Base-by-base conservation (phyloP, 2,329 filamentous ascomycete genomes). In the Fusarium sp. region DNA sequence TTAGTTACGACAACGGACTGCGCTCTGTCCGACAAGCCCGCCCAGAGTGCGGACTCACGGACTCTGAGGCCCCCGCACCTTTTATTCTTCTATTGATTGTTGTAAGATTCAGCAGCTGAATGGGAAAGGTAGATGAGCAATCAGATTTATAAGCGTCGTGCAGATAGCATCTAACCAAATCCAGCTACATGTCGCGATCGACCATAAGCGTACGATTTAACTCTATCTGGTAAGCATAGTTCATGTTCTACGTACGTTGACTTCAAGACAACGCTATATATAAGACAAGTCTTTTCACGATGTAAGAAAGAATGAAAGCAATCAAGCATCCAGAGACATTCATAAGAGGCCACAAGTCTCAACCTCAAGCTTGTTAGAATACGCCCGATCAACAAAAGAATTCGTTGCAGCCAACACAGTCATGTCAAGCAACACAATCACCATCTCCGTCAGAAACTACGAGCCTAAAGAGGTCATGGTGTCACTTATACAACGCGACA, bases 401-500 rank as follows among this genome's bases (percentile, higher is more conserved):
- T 21, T 19, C 19, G 38, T 19, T 22, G 38, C n/a, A 40, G 10
- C 39, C 19, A 22, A 8, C 15, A 17, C 19, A 28, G 10, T 9
- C 10, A 44, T 53, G 28, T n/a, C 50, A 7, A 44, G 22, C n/a
- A 53, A 21, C 19, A 5, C n/a, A 33, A 53, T 53, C 28, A 36
- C 2, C 3, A 5, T 36, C 38, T 34, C 28, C 14, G 11, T 44
- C 1, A 15, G 28, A 13, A 53, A 31, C 15, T 26, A 11, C 6
- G 50, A 53, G 6, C 24, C 50, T 15, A 53, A 53, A 5, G 50
- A 36, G 19, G 28, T 26, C 39, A 53, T 53, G 28, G 4, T 36
- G 21, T 36, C 28, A 26, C 50, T 44, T 44, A 26, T 36, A 4
- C 50, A 53, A 36, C 50, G 50, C 50, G 50, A 53, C 28, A 53